Conservation (phyloP, 345 rosid genomes). For the Anacardium occidentale region DNA sequence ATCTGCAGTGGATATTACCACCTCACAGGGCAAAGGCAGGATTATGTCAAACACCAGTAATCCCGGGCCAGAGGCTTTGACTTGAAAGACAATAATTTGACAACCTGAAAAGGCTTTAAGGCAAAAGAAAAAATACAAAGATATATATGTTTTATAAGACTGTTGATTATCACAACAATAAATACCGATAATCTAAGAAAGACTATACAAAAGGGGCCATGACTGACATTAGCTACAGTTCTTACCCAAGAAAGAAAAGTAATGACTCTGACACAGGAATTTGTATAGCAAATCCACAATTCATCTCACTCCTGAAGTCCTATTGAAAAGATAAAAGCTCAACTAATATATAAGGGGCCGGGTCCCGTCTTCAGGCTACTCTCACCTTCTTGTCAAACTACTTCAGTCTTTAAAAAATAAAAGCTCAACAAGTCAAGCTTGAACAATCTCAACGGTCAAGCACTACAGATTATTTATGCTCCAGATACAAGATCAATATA, state of each 20-base stretch:
- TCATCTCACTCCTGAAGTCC: not conserved
- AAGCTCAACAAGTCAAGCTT: not conserved
- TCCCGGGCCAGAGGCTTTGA: not conserved
- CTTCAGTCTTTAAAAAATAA: not conserved
- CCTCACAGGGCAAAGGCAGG: not conserved
- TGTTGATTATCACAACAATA: conserved; percentile 8
- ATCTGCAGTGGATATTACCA: not conserved
- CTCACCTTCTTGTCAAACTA: not conserved
- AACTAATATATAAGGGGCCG: too few relatives aligned
- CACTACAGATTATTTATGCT: not conserved
- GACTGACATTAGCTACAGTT: not conserved
- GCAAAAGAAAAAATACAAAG: not conserved
- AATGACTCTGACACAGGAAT: not conserved
- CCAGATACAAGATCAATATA: not conserved
- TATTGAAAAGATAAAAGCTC: not conserved
- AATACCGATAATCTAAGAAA: not conserved
- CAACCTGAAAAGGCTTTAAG: not conserved
- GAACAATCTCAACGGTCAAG: not conserved
- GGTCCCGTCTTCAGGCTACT: not conserved
- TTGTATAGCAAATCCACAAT: not conserved
- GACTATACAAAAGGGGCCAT: not conserved
- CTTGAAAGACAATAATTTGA: conserved; percentile 7
- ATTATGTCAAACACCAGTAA: conserved; percentile 12
- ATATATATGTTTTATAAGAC: not conserved
- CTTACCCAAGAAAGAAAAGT: not conserved